These are phyloP conservation scores for Cercospora sesami DNA, from an alignment of 2,329 filamentous ascomycete genomes.

Conservation along the genomic window DNA sequence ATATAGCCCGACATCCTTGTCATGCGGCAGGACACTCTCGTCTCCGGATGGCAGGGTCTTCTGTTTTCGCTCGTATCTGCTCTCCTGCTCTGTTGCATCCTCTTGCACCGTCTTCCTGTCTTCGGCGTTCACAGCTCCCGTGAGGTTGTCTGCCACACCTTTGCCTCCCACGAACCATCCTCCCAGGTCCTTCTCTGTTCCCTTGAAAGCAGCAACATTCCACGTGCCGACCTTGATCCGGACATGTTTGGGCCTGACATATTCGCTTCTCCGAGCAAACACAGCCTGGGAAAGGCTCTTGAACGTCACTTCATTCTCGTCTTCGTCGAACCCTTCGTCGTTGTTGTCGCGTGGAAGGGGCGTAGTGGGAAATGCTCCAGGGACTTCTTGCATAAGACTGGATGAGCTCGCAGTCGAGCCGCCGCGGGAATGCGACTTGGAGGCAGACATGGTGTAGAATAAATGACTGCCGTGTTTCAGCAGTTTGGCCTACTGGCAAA, in stretches of 20 bases:
- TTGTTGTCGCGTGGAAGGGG: slow-evolving; percentile 12
- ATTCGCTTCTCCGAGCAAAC: slow-evolving; percentile 74
- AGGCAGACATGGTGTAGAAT: slow-evolving; percentile 20
- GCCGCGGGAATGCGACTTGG: slow-evolving; percentile 26
- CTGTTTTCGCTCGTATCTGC: slow-evolving; percentile 45
- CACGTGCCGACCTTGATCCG: slow-evolving; percentile 89
- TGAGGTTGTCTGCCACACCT: slow-evolving; percentile 65
- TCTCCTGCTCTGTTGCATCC: slow-evolving; percentile 51
- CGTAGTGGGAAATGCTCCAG: slow-evolving; percentile 50
- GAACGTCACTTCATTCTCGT: slow-evolving; percentile 26
- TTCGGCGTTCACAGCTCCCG: slow-evolving; percentile 48
- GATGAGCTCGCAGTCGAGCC: slow-evolving; percentile 29
- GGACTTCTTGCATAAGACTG: slow-evolving; percentile 48
- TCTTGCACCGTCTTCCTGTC: slow-evolving; percentile 37
- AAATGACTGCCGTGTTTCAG: background rate
- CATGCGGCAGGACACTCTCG: slow-evolving; percentile 51
- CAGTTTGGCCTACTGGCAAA: background rate
- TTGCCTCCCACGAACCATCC: slow-evolving; percentile 83
- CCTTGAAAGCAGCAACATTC: slow-evolving; percentile 86
- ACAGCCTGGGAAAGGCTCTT: slow-evolving; percentile 57
- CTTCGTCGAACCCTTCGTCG: slow-evolving; percentile 23
- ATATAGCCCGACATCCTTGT: slow-evolving; percentile 80
- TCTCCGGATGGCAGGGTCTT: slow-evolving; percentile 50
- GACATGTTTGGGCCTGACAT: slow-evolving; percentile 70
- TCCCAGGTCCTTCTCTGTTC: slow-evolving; percentile 82